These are phyloP conservation scores for Dothistroma septosporum DNA, from an alignment of 2,329 filamentous ascomycete genomes.

Conservation along the genomic window DNA sequence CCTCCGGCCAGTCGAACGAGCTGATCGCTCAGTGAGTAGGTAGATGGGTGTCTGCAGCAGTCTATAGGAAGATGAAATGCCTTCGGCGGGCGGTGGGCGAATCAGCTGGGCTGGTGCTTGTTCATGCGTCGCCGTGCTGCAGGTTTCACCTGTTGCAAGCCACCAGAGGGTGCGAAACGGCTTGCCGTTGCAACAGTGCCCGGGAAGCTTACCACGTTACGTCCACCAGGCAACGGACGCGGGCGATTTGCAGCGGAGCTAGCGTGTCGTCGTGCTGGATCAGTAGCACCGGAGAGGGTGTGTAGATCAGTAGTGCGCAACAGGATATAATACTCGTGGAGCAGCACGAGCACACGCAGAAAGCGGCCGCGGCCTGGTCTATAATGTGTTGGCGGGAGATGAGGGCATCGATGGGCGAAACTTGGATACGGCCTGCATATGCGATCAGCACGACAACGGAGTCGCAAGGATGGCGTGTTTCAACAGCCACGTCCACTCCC, in stretches of 20 bases:
- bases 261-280: neutral
- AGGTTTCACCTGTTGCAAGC: slow-evolving; percentile 12
- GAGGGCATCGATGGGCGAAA: slow-evolving; percentile 12
- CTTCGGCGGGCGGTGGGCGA: neutral
- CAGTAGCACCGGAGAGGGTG: neutral
- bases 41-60: neutral
- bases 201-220: neutral
- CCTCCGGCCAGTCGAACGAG: no score
- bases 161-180: slow-evolving; percentile 6
- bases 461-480: slow-evolving; percentile 10
- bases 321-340: neutral
- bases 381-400: slow-evolving; percentile 16
- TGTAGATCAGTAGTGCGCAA: neutral
- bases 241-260: neutral
- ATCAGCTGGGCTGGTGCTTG: neutral
- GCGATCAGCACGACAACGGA: slow-evolving; percentile 12
- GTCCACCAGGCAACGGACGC: neutral
- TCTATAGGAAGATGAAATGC: neutral
- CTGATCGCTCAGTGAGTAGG: neutral
- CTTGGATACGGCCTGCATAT: slow-evolving; percentile 16
- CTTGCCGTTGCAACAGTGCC: slow-evolving; percentile 1
- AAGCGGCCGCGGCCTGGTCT: neutral
- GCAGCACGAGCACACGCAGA: neutral
- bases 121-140: neutral
- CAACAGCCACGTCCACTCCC: slow-evolving; percentile 11